Evolutionary conservation across 2,329 filamentous ascomycete genomes (phyloP), one percentile per base, ranked within the genome.

Genomic region (Clathrospora elynae): DNA sequence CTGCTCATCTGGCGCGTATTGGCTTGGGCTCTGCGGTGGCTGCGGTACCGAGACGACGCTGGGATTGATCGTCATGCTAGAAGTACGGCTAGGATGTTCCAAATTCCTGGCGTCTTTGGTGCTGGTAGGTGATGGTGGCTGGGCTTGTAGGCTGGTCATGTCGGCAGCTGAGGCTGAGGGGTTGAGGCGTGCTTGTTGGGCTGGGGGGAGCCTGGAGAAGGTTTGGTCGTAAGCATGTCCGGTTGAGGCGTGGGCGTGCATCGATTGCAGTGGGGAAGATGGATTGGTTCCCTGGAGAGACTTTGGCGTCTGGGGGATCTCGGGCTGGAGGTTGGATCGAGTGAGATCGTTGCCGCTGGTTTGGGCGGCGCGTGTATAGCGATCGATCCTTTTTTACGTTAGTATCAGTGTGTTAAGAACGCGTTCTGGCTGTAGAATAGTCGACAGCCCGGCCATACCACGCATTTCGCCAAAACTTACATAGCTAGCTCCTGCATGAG

Each of bases 401-500:
- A 57, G 38, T 35, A 35, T 20, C 17, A 5, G 9, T 11, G 10
- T 6, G 5, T n/a, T n/a, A n/a, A n/a, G n/a, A n/a, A n/a, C n/a
- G n/a, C n/a, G n/a, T n/a, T n/a, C n/a, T n/a, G n/a, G n/a, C 7
- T 10, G 19, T 26, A 26, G 22, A 13, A 20, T 12, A 5, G 11
- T 25, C 12, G n/a, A 19, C n/a, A 14, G 20, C 10, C 20, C 20
- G 10, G 6, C 20, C 20, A 10, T 23, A 10, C 6, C 20, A 23
- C 20, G 4, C 7, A 37, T 18, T 6, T 10, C 16, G 13, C 16
- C 4, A 16, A 28, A 19, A 76, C 84, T 78, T 75, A 92, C 92
- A 97, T 87, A 35, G 85, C 81, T 59, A 88, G 78, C 72, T 99
- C 93, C 61, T 92, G 87, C 40, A 86, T 72, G 59, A 95, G 76